A percentile compares a stretch with the other conserved stretches of the same genome.
Conservation (phyloP, 176 grass and related monocot species). For the Saccharum spontaneum region DNA sequence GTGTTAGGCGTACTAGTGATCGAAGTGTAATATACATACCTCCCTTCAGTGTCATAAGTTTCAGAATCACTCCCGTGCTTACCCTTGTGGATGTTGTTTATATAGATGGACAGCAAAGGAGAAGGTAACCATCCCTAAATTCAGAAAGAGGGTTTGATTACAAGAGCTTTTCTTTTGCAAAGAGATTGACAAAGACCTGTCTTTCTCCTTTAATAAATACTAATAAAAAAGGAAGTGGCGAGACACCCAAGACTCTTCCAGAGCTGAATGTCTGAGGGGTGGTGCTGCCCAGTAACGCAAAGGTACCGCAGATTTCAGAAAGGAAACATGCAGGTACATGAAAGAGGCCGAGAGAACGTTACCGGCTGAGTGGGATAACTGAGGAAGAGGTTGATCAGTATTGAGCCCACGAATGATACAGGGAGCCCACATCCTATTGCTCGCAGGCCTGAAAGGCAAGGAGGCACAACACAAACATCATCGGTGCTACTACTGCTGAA, state of each 20-base stretch:
- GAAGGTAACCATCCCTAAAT: slow-evolving; percentile 61
- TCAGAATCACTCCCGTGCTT: slow-evolving; percentile 76
- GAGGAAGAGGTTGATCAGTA: slow-evolving; percentile 46
- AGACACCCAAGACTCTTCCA: not conserved
- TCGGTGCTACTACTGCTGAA: too few relatives aligned
- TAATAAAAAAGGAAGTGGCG: not conserved
- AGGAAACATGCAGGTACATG: not conserved
- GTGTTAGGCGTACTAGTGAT: not conserved
- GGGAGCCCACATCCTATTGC: slow-evolving; percentile 44
- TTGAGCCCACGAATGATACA: not conserved
- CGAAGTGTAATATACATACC: slow-evolving; percentile 22
- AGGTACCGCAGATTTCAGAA: not conserved
- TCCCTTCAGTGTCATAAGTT: slow-evolving; percentile 70
- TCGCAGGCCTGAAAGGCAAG: slow-evolving; percentile 36
- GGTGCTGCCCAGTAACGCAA: not conserved
- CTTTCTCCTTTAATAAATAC: not conserved
- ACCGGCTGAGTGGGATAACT: slow-evolving; percentile 63
- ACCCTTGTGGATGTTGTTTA: slow-evolving; percentile 65
- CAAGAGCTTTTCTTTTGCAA: not conserved
- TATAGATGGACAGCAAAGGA: slow-evolving; percentile 53
- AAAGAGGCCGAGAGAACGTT: not conserved
- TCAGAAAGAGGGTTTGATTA: not conserved
- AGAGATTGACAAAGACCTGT: not conserved
- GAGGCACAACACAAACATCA: too few relatives aligned
- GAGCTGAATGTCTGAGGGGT: not conserved